Evolutionary conservation across 768 basidiomycete species (phyloP), one percentile per base, ranked within the genome.

Genomic region (Hygrophorus russula): DNA sequence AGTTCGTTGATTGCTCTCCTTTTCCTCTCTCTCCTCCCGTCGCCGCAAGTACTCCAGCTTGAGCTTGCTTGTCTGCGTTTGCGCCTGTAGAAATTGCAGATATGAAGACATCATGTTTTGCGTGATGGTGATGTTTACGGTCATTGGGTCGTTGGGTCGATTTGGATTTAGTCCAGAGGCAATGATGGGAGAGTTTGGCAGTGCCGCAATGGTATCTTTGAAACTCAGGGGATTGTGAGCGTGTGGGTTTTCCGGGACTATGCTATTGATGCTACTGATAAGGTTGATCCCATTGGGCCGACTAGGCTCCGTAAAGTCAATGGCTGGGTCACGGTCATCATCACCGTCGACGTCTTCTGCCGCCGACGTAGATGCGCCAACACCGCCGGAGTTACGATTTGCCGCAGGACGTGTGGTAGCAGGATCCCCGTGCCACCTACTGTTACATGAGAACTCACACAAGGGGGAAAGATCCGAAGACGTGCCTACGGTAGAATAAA

Each of bases 1-100:
- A 45, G 67, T 65, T 30, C 77, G 66, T 49, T 66, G 55, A 0
- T 50, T 46, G 40, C 72, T 72, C 48, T 80, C 78, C 51, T 67
- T 70, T 49, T 78, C 76, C 51, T 82, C 80, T n/a, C 82, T 65
- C 49, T 82, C 81, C 48, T 85, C 82, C 14, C 76, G 67, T 47
- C 79, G 63, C 44, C 74, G 71, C 54, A 84, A 52, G 50, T 78
- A 78, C 45, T 85, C 84, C 34, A 83, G 66, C 54, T 81, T 81
- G 62, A 76, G 68, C 59, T 80, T 79, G 47, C 72, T 73, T 29
- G 81, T 75, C 51, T 84, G 81, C 17, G 71, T 73, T 53, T 86
- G 84, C 33, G 75, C 65, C 48, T 78, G 78, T 32, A 86, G 59
- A 46, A 76, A 70, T 48, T 80, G 75, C 53, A 78, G 56, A 48